Evolutionary conservation across 768 basidiomycete genomes (phyloP), one percentile per base, ranked within the genome.

Genomic region (Leccinum pellstonianum): DNA sequence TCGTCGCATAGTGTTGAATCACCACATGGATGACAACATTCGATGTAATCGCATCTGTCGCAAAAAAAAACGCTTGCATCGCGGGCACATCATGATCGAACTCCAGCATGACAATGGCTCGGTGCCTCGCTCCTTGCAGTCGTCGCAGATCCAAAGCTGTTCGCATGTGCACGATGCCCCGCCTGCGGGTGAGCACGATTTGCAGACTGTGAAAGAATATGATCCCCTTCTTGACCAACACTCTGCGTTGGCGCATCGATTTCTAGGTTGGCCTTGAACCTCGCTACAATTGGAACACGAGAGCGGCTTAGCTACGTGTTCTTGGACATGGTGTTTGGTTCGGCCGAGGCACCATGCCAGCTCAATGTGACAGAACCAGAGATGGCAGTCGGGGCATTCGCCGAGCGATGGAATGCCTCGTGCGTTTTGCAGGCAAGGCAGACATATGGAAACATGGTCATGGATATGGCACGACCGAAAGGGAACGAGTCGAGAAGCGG

Each of bases 261-360:
- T 1, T 55, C 60, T 29, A 41, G 48, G 52, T 61, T 56, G n/a
- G 4, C 9, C 41, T 21, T 19, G 47, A 1, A 49, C 46, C 1
- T 29, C 56, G 0, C 43, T 25, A 35, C 65, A 69, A 19, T 51
- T 19, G 7, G 27, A 49, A 51, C 67, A 67, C 41, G 62, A 52
- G 21, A 69, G 59, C 4, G 60, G 58, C 51, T 25, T 57, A 33
- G 43, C 55, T 0, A 68, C 53, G 46, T 68, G 67, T 21, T 62
- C 62, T 14, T 63, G 62, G 8, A 43, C 51, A n/a, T 12, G 2
- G 35, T 14, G 47, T 35, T 38, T 65, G 2, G 66, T 69, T 54
- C 68, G 66, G 48, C 69, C 68, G 1, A 51, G 53, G 50, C 68
- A 71, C 68, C 68, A 71, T 1, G 43, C 58, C 59, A 70, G 19